These are phyloP conservation scores for Piloderma croceum DNA, from an alignment of 768 basidiomycete species.

Conservation along the genomic window DNA sequence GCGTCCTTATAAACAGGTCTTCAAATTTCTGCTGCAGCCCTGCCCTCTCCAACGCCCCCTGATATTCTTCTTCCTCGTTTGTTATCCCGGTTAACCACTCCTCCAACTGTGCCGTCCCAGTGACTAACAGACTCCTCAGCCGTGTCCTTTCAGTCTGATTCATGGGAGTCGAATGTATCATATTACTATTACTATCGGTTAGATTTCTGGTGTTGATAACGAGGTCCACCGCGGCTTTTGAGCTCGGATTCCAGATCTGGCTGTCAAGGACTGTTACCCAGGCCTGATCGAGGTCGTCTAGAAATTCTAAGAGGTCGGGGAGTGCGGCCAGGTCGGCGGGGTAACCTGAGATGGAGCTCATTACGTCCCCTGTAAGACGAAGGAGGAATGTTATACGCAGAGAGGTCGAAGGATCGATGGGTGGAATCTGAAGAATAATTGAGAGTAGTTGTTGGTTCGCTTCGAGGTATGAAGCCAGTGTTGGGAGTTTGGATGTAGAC, in stretches of 20 bases:
- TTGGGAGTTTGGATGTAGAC: slow-evolving; percentile 49
- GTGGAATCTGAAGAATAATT: slow-evolving; percentile 69
- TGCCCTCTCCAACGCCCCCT: slow-evolving; percentile 39
- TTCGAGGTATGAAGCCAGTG: slow-evolving; percentile 54
- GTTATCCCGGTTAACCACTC: slow-evolving; percentile 49
- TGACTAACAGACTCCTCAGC: slow-evolving; percentile 60
- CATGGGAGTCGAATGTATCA: slow-evolving; percentile 40
- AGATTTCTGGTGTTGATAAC: no score
- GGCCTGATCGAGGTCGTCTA: slow-evolving; percentile 69
- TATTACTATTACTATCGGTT: slow-evolving; percentile 26
- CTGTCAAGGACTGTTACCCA: slow-evolving; percentile 63
- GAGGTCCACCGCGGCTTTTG: slow-evolving; percentile 36
- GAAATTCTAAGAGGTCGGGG: slow-evolving; percentile 53
- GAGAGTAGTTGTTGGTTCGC: slow-evolving; percentile 51
- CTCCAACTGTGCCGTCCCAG: slow-evolving; percentile 55
- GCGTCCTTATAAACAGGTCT: slow-evolving; percentile 54
- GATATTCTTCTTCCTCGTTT: slow-evolving; percentile 20
- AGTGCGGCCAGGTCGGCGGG: slow-evolving; percentile 39
- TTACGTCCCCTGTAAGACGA: slow-evolving; percentile 62
- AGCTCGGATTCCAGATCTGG: slow-evolving; percentile 61
- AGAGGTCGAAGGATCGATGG: slow-evolving; percentile 62
- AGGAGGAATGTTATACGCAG: slow-evolving; percentile 66
- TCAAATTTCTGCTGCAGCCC: slow-evolving; percentile 61
- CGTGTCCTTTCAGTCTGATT: slow-evolving; percentile 71
- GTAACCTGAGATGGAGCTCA: slow-evolving; percentile 61